These are phyloP conservation scores for Pochonia chlamydosporia DNA, from an alignment of 2,329 filamentous ascomycete genomes.

Conservation along the genomic window DNA sequence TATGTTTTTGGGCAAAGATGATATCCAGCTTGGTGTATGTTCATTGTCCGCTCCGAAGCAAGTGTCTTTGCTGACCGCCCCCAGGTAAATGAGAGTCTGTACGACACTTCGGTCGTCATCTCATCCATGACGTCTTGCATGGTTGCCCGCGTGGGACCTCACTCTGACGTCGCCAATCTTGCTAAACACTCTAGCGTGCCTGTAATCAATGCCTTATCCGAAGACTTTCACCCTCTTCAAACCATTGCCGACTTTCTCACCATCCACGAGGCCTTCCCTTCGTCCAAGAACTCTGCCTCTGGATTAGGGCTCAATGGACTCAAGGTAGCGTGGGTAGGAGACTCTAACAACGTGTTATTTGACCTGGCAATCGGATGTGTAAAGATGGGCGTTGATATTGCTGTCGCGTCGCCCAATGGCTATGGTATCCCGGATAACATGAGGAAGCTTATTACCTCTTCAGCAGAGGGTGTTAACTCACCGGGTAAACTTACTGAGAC, in stretches of 20 bases:
- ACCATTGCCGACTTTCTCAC: slow-evolving; percentile 92
- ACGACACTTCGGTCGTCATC: slow-evolving; percentile 85
- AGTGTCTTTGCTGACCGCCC: slow-evolving; percentile 50
- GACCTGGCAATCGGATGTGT: slow-evolving; percentile 83
- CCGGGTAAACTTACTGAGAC: slow-evolving; percentile 70
- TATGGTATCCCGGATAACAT: slow-evolving; percentile 78
- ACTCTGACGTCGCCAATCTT: slow-evolving; percentile 66
- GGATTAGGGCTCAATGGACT: slow-evolving; percentile 69
- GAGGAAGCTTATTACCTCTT: slow-evolving; percentile 62
- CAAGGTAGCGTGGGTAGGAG: slow-evolving; percentile 93
- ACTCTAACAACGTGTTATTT: slow-evolving; percentile 95
- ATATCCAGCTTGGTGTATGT: slow-evolving; percentile 87
- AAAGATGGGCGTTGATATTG: slow-evolving; percentile 81
- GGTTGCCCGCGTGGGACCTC: slow-evolving; percentile 71
- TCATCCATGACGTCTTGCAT: slow-evolving; percentile 89
- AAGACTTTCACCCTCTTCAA: slow-evolving; percentile 90
- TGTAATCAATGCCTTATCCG: slow-evolving; percentile 82
- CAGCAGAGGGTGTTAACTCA: slow-evolving; percentile 49
- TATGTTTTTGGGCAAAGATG: slow-evolving; percentile 93
- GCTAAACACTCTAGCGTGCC: slow-evolving; percentile 71
- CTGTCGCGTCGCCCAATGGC: slow-evolving; percentile 79
- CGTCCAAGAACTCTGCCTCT: slow-evolving; percentile 28
- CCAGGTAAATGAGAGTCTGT: slow-evolving; percentile 86
- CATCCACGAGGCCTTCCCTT: slow-evolving; percentile 70
- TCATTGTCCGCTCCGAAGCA: slow-evolving; percentile 40